These are phyloP conservation scores for Colletotrichum acutatum DNA, from an alignment of 2,329 filamentous ascomycete species.

Conservation along the genomic window DNA sequence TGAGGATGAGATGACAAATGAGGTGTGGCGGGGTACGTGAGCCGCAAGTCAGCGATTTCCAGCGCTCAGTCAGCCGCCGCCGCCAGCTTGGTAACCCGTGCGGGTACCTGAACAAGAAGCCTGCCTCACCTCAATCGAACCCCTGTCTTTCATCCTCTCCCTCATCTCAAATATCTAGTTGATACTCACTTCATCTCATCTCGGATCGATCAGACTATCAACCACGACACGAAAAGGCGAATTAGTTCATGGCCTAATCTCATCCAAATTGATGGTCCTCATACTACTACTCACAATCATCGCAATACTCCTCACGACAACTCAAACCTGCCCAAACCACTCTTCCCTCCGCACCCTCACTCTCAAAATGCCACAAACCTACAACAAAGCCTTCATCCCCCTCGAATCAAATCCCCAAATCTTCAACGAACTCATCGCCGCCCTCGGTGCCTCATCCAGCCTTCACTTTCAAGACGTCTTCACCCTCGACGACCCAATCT, in stretches of 20 bases:
- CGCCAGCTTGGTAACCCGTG: constrained; percentile 1
- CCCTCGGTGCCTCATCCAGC: constrained; percentile 67
- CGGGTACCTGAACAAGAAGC: neutral
- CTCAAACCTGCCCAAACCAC: neutral
- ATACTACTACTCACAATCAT: neutral
- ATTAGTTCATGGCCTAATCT: neutral
- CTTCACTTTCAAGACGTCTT: constrained; percentile 77
- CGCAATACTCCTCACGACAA: too few relatives aligned
- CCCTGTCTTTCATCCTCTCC: neutral
- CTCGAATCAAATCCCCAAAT: constrained; percentile 69
- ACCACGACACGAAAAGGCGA: too few relatives aligned
- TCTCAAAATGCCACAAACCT: constrained; percentile 22
- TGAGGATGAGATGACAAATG: neutral
- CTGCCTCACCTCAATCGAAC: neutral
- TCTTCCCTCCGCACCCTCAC: neutral
- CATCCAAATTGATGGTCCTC: neutral
- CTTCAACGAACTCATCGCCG: constrained; percentile 72
- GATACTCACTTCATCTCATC: neutral
- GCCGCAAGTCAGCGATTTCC: neutral
- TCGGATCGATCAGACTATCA: neutral
- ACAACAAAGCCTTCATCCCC: constrained; percentile 43
- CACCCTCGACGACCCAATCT: constrained; percentile 74
- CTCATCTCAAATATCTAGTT: neutral
- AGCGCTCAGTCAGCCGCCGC: constrained; percentile 21
- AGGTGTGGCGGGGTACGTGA: neutral